A percentile compares a stretch with the other conserved stretches of the same genome.
These are phyloP conservation scores for Mycena venus DNA, from an alignment of 768 basidiomycete genomes.

Conservation along the genomic window DNA sequence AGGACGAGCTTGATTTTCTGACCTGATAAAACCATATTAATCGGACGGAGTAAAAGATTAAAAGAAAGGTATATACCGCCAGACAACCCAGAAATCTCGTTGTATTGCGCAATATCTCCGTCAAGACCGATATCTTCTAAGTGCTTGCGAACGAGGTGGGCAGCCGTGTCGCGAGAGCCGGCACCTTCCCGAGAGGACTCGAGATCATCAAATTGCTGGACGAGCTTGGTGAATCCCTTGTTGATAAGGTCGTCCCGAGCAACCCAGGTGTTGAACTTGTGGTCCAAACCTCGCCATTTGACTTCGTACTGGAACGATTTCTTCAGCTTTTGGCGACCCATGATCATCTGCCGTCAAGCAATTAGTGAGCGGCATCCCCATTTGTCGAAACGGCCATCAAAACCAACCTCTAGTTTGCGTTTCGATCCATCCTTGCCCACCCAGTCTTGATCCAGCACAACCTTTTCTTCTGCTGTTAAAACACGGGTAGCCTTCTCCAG, in stretches of 20 bases:
- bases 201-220: constrained; percentile 96
- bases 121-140: constrained; percentile 96
- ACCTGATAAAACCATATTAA: constrained; percentile 55
- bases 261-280: constrained; percentile 93
- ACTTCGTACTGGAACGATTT: constrained; percentile 95
- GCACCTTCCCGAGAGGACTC: constrained; percentile 97
- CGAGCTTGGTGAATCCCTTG: constrained; percentile 90
- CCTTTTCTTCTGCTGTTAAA: constrained; percentile 90
- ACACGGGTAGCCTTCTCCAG: constrained; percentile 92
- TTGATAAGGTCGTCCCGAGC: constrained; percentile 87
- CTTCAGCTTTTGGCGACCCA: constrained; percentile 98
- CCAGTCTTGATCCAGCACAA: constrained; percentile 85
- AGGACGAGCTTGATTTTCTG: constrained; percentile 98
- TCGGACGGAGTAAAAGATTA: constrained; percentile 9
- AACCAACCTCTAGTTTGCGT: constrained; percentile 87
- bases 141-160: constrained; percentile 88
- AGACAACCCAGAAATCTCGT: constrained; percentile 94
- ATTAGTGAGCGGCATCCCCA: neutral
- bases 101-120: constrained; percentile 98
- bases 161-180: constrained; percentile 88
- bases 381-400: constrained; percentile 20
- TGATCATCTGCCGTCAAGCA: constrained; percentile 67
- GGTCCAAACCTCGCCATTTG: constrained; percentile 87
- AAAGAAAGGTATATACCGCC: constrained; percentile 72
- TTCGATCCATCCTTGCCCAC: constrained; percentile 92